Percentiles rank a stretch among this genome's conserved stretches.
These are phyloP conservation scores for Solanum peruvianum DNA, from an alignment of 257 asterid genomes.

Conservation along the genomic window DNA sequence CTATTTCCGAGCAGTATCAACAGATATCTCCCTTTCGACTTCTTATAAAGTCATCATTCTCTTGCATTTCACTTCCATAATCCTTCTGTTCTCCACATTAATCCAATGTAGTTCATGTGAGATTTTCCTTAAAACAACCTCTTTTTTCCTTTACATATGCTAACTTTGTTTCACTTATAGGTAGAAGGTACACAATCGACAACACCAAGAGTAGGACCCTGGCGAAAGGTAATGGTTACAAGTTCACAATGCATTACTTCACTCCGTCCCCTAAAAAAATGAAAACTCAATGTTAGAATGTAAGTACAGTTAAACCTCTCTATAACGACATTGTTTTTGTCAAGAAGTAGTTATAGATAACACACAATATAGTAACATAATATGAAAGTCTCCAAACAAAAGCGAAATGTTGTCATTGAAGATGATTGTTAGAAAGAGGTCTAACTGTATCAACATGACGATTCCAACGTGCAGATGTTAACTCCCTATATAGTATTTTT, in stretches of 20 bases:
- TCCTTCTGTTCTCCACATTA: not conserved
- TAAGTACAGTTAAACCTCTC: not conserved
- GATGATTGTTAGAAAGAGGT: not conserved
- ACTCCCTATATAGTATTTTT: not conserved
- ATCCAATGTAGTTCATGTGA: not conserved
- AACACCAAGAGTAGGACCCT: constrained; percentile 82
- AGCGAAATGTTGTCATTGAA: not conserved
- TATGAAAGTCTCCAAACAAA: not conserved
- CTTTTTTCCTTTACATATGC: not conserved
- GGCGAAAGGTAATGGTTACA: constrained; percentile 72
- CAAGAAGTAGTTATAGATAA: not conserved
- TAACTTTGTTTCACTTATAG: constrained; percentile 17
- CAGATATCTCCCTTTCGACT: not conserved
- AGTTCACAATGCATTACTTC: not conserved
- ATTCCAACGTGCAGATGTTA: no score
- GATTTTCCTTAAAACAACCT: not conserved
- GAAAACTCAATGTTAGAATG: not conserved
- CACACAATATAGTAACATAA: not conserved
- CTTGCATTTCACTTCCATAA: not conserved
- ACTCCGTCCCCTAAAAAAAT: not conserved
- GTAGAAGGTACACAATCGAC: constrained; percentile 55
- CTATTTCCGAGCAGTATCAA: not conserved
- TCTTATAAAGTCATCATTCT: not conserved
- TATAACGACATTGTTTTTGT: not conserved
- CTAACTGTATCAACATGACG: not conserved